These are phyloP conservation scores for Trichoderma harzianum DNA, from an alignment of 2,329 filamentous ascomycete genomes.

Conservation along the genomic window DNA sequence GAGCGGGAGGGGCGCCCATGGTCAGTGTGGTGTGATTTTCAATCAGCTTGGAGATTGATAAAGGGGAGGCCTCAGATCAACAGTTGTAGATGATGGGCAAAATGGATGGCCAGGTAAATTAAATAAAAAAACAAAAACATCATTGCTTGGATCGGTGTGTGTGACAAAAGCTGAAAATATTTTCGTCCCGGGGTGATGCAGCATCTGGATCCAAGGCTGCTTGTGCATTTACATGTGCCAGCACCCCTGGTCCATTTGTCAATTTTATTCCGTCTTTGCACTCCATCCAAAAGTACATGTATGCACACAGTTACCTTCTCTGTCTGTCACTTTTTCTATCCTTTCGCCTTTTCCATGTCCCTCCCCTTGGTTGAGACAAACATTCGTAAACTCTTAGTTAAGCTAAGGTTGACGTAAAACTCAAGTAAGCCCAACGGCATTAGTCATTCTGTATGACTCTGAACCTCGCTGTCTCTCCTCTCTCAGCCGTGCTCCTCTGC, in stretches of 20 bases:
- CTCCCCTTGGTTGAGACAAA: neutral
- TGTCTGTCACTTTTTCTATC: neutral
- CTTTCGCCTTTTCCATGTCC: neutral
- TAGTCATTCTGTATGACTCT: neutral
- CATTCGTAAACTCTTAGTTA: neutral
- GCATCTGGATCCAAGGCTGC: neutral
- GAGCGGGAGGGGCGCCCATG: slow-evolving; percentile 1
- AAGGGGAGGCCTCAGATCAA: neutral
- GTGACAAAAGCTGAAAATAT: neutral
- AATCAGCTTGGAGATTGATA: neutral
- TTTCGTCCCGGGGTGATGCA: neutral
- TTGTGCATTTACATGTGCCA: neutral
- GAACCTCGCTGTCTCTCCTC: slow-evolving; percentile 29
- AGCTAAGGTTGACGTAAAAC: neutral
- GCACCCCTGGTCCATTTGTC: neutral
- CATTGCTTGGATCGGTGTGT: neutral
- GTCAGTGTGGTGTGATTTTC: neutral
- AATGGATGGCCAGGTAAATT: neutral
- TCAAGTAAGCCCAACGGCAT: neutral
- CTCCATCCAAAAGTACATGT: neutral
- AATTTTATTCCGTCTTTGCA: neutral
- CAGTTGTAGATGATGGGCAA: neutral
- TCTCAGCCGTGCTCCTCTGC: neutral
- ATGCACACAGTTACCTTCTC: neutral
- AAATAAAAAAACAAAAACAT: neutral